Conservation (phyloP, 2,329 filamentous ascomycete genomes). For the Penicillium sp. region DNA sequence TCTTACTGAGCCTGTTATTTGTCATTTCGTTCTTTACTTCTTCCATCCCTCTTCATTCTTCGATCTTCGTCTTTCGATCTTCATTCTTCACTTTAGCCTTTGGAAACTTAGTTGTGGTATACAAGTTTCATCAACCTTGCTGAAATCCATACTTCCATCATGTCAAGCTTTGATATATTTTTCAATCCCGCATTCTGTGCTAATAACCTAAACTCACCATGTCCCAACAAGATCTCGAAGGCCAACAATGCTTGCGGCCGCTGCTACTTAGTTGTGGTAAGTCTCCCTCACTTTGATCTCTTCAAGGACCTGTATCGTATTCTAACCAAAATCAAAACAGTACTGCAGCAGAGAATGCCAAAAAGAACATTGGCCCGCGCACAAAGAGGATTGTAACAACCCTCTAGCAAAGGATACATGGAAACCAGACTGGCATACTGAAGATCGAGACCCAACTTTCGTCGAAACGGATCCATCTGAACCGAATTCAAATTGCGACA, state of each 20-base stretch:
- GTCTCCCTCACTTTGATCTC: not conserved
- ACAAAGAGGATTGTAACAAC: not conserved
- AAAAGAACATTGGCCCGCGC: not conserved
- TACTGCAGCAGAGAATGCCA: not conserved
- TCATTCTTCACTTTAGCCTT: no score
- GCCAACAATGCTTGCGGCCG: not conserved
- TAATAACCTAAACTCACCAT: not conserved
- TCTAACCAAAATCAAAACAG: not conserved
- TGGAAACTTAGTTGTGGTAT: not conserved
- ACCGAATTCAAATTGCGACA: not conserved
- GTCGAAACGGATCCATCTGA: not conserved
- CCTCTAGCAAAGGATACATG: not conserved
- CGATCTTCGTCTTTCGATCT: not conserved
- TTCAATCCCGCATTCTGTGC: not conserved
- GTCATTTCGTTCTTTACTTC: not conserved
- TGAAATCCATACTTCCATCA: not conserved
- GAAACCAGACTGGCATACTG: not conserved
- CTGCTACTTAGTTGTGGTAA: not conserved
- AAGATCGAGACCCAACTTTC: not conserved
- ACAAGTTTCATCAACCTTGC: not conserved
- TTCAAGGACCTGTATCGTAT: not conserved
- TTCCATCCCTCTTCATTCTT: not conserved
- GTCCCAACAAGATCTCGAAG: not conserved
- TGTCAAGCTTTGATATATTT: not conserved
- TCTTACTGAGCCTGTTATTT: no score